Evolutionary conservation across 805 yeast genomes (phyloP), one percentile per base, ranked within the genome.

Genomic region (Zygosaccharomyces rouxii): DNA sequence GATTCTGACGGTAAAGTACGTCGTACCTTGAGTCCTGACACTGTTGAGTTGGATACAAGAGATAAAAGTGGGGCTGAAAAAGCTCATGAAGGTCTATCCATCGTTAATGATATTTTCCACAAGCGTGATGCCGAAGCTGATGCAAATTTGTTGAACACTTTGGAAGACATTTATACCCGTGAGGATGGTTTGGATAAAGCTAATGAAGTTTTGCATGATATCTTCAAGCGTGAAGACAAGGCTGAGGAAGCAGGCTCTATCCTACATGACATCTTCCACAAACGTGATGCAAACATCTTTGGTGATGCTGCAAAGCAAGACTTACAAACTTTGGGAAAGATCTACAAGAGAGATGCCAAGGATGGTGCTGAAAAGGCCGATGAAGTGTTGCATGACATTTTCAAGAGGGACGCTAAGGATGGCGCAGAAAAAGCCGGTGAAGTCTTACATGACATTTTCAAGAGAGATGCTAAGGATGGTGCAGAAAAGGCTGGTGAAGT

Each of bases 1-100:
- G 56, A 55, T 14, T 30, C 26, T 35, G 40, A 55, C n/a, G 58
- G 58, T 14, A 47, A 38, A 18, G 14, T 48, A 19, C 55, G 44
- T 19, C 53, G 51, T 28, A 35, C 52, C 13, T 44, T 53, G 25
- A 26, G 47, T 7, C 38, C 50, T 28, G 44, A 40, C 7, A 29
- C 37, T 18, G 44, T 40, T 19, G 35, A 29, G 9, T 18, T 40
- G 26, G 3, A 19, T 10, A 10, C 35, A 6, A 31, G 44, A 7
- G 44, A 19, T 13, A 26, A 41, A 14, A 22, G 35, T n/a, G 42
- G 35, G 13, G 33, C 31, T n/a, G 31, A 30, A 14, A 35, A 46
- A 14, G 37, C 33, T 25, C 39, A 38, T 6, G 30, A 33, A 19
- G 42, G 42, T 30, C n/a, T 19, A 1, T 26, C 33, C n/a, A 29